Conservation (phyloP, 148 eudicot genomes). For the Salicornia ramosissima region DNA sequence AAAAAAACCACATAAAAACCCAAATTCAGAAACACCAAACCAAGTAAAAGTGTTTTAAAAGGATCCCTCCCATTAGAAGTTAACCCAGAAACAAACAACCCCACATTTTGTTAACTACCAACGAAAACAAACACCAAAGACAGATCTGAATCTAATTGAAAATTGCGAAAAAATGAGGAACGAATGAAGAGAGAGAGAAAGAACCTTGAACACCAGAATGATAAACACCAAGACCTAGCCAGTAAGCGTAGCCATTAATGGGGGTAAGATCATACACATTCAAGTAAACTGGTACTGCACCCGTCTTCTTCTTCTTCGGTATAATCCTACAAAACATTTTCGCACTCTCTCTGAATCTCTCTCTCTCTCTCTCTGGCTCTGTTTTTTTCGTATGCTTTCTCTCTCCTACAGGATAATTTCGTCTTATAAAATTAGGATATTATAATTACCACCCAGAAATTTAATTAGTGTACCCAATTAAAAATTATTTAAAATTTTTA, state of each 20-base stretch:
- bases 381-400: not conserved
- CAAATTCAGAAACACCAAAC: not conserved
- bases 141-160: constrained; percentile 21
- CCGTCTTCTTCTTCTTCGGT: constrained; percentile 56
- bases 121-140: constrained; percentile 8
- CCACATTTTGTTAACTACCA: constrained; percentile 11
- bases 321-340: constrained; percentile 64
- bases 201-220: constrained; percentile 91
- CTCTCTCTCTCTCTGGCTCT: not conserved
- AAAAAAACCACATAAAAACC: not conserved
- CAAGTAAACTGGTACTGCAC: constrained; percentile 66
- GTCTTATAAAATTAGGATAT: not conserved
- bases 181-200: not conserved
- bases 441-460: not conserved
- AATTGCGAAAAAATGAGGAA: not conserved
- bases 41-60: not conserved
- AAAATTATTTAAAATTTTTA: not conserved
- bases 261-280: constrained; percentile 90
- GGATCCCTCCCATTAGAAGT: not conserved
- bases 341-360: not conserved
- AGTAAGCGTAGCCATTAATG: constrained; percentile 81
- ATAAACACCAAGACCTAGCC: constrained; percentile 88
- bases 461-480: constrained; percentile 4
- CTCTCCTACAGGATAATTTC: constrained; percentile 14
- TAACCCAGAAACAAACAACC: constrained; percentile 17